Conservation (phyloP, 1,139 yeast genomes). For the Debaryomycetaceae sp. region DNA sequence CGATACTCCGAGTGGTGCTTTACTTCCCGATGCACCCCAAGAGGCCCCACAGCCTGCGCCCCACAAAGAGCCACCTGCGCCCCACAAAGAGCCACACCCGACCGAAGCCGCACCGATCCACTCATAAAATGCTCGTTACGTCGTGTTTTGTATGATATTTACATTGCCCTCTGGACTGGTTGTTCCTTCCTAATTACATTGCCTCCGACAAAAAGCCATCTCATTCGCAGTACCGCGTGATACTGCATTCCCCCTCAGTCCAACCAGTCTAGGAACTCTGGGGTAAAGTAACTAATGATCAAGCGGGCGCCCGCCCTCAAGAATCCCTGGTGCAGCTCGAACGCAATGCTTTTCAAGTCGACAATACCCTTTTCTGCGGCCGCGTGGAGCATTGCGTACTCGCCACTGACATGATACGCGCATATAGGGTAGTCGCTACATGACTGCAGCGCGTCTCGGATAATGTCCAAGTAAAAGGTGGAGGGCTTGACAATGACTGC, state of each 20-base stretch:
- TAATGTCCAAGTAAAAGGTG: conserved; percentile 84
- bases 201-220: too few species aligned
- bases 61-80: conserved; percentile 2
- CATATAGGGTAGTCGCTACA: conserved; percentile 83
- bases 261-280: conserved; percentile 92
- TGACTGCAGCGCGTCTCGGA: conserved; percentile 75
- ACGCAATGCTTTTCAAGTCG: conserved; percentile 81
- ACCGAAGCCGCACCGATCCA: neutral
- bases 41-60: conserved; percentile 5
- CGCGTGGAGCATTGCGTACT: conserved; percentile 95
- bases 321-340: conserved; percentile 85
- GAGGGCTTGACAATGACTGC: conserved; percentile 96
- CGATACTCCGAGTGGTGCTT: conserved; percentile 6
- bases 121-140: too few species aligned
- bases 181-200: too few species aligned
- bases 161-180: too few species aligned
- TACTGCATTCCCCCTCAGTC: too few species aligned
- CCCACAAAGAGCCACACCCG: neutral
- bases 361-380: conserved; percentile 95
- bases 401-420: conserved; percentile 96
- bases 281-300: conserved; percentile 87
- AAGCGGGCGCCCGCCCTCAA: conserved; percentile 94
- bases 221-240: too few species aligned
- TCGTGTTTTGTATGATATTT: too few species aligned
- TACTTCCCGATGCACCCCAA: conserved; percentile 14